Evolutionary conservation across 2,329 filamentous ascomycete species (phyloP).

Genomic region (Alternaria ethzedia): DNA sequence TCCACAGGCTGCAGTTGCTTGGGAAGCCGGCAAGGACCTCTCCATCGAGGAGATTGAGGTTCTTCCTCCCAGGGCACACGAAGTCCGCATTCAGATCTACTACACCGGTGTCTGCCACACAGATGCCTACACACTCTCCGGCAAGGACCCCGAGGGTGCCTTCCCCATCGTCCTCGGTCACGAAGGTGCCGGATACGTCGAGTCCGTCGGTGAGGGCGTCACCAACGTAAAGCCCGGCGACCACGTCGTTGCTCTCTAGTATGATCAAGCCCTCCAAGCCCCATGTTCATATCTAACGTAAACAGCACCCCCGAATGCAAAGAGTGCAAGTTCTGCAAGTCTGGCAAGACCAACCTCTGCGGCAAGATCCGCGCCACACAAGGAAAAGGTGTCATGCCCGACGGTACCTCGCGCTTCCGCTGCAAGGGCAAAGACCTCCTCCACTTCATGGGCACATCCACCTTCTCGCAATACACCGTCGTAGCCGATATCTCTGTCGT

Average conservation of each 20-base stretch:
- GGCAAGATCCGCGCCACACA: slow-evolving; percentile 98
- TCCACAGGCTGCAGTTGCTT: slow-evolving; percentile 84
- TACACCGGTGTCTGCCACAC: slow-evolving; percentile 99
- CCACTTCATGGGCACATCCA: slow-evolving; percentile 99
- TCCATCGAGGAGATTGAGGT: slow-evolving; percentile 93
- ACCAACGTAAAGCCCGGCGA: slow-evolving; percentile 93
- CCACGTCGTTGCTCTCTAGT: slow-evolving; percentile 67
- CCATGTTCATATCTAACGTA: slow-evolving; percentile 23
- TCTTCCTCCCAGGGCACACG: slow-evolving; percentile 82
- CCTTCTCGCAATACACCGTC: slow-evolving; percentile 98
- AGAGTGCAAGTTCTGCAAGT: slow-evolving; percentile 99
- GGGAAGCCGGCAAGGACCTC: slow-evolving; percentile 92
- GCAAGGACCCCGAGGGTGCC: slow-evolving; percentile 88
- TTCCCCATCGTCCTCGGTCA: slow-evolving; percentile 54
- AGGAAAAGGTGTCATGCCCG: slow-evolving; percentile 94
- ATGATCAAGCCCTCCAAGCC: slow-evolving; percentile 15
- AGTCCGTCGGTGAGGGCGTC: slow-evolving; percentile 82
- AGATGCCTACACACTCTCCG: slow-evolving; percentile 69
- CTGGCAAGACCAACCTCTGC: slow-evolving; percentile 98
- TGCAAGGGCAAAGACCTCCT: slow-evolving; percentile 94
- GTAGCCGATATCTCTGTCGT: slow-evolving; percentile 98
- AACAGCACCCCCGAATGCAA: slow-evolving; percentile 90
- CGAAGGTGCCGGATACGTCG: slow-evolving; percentile 52
- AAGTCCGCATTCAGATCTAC: slow-evolving; percentile 96
- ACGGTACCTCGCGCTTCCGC: slow-evolving; percentile 92